These are phyloP conservation scores for Aspergillus caelatus DNA, from an alignment of 2,329 filamentous ascomycete genomes.

Conservation along the genomic window DNA sequence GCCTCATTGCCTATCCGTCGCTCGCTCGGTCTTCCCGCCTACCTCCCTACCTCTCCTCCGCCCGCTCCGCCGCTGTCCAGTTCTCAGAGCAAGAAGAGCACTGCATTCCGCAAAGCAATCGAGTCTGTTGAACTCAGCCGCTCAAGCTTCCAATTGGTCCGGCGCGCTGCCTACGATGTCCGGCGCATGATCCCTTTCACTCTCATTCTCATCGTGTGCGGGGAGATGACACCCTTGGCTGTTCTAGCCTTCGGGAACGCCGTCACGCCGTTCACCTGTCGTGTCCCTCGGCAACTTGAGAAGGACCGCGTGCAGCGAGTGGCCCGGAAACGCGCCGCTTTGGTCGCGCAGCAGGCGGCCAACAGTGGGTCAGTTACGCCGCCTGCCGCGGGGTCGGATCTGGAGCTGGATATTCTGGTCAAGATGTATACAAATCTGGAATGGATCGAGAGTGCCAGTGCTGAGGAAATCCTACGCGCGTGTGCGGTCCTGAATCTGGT, in stretches of 20 bases:
- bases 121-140: conserved; percentile 53
- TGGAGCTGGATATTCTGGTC: conserved; percentile 36
- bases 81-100: background rate
- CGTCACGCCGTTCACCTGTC: conserved; percentile 78
- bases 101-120: conserved; percentile 19
- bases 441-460: conserved; percentile 24
- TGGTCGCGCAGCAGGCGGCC: conserved; percentile 26
- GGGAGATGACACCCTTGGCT: conserved; percentile 82
- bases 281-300: conserved; percentile 76
- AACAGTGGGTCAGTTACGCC: conserved; percentile 17
- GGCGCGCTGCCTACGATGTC: conserved; percentile 71
- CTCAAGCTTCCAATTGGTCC: conserved; percentile 70
- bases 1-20: conserved; percentile 35
- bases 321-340: conserved; percentile 36
- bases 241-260: conserved; percentile 69
- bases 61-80: conserved; percentile 13
- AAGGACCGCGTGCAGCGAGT: conserved; percentile 58
- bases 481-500: conserved; percentile 39
- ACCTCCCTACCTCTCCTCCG: conserved; percentile 39
- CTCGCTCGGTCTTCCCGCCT: conserved; percentile 32
- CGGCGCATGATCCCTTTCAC: conserved; percentile 78
- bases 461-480: conserved; percentile 33
- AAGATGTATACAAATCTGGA: conserved; percentile 24
- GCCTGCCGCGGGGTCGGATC: conserved; percentile 19
- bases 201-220: conserved; percentile 73